Evolutionary conservation across 139 green algal genomes (phyloP).

Genomic region (Auxenochlorella pyrenoidosa): DNA sequence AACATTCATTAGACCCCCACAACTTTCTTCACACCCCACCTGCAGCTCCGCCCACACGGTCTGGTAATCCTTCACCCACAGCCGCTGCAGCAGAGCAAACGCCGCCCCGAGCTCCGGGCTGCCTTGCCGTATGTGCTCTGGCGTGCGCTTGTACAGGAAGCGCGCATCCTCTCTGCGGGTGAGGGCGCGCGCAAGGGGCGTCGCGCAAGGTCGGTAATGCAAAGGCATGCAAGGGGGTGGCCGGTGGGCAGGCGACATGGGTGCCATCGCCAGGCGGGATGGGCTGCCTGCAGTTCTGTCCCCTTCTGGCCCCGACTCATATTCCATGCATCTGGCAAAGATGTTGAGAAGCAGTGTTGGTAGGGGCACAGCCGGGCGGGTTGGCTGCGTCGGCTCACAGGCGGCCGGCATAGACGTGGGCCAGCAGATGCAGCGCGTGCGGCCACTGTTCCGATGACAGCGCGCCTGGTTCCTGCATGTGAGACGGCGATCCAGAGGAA

Average conservation of each 20-base stretch:
- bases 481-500: not conserved
- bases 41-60: conserved; percentile 30
- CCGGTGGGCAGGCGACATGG: not conserved
- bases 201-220: not conserved
- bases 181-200: not conserved
- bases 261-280: not conserved
- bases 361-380: not conserved
- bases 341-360: not conserved
- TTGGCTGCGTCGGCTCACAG: conserved; percentile 22
- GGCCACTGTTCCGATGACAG: conserved; percentile 28
- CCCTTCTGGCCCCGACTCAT: too few species aligned
- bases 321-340: too few species aligned
- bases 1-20: too few species aligned
- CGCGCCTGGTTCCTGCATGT: conserved; percentile 16
- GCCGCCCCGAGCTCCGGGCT: conserved; percentile 12
- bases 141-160: conserved; percentile 50
- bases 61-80: conserved; percentile 52
- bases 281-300: not conserved
- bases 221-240: not conserved
- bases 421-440: conserved; percentile 35
- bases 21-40: not conserved
- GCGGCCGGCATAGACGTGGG: conserved; percentile 29
- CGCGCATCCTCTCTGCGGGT: conserved; percentile 43
- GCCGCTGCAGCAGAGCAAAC: conserved; percentile 39
- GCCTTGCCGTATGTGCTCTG: not conserved